A percentile compares a stretch with the other conserved stretches of the same genome.
Conservation (phyloP, 2,329 filamentous ascomycete genomes). For the Botrytis byssoidea region DNA sequence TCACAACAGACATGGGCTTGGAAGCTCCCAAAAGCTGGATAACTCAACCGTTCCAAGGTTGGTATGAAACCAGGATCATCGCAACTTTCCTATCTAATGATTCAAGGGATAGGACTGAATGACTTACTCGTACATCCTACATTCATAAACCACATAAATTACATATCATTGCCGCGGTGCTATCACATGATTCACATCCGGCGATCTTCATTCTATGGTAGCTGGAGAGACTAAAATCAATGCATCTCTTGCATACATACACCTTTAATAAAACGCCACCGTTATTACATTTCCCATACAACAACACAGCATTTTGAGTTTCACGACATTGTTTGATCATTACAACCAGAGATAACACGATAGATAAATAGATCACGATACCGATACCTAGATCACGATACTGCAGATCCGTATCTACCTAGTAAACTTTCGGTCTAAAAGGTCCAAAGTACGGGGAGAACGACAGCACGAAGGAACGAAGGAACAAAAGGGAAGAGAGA, state of each 20-base stretch:
- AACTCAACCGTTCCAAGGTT: neutral
- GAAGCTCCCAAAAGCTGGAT: neutral
- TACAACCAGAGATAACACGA: neutral
- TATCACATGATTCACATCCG: neutral
- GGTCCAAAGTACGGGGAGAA: constrained; percentile 6
- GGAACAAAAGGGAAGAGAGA: neutral
- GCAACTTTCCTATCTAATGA: constrained; percentile 4
- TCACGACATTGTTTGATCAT: constrained; percentile 2
- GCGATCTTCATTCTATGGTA: neutral
- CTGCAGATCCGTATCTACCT: neutral
- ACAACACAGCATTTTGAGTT: neutral
- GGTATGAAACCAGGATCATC: neutral
- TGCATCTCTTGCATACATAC: neutral
- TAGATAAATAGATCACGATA: neutral
- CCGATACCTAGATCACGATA: neutral
- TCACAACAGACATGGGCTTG: neutral
- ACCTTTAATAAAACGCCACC: neutral
- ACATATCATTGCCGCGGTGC: neutral
- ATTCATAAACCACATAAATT: no score
- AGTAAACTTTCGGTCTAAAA: neutral
- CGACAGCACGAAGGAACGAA: neutral
- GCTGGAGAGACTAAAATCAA: neutral
- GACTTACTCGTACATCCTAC: neutral
- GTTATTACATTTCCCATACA: neutral
- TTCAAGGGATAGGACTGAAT: neutral